Evolutionary conservation across 202 grass and related monocot genomes (phyloP).

Genomic region (Elaeis oleifera): DNA sequence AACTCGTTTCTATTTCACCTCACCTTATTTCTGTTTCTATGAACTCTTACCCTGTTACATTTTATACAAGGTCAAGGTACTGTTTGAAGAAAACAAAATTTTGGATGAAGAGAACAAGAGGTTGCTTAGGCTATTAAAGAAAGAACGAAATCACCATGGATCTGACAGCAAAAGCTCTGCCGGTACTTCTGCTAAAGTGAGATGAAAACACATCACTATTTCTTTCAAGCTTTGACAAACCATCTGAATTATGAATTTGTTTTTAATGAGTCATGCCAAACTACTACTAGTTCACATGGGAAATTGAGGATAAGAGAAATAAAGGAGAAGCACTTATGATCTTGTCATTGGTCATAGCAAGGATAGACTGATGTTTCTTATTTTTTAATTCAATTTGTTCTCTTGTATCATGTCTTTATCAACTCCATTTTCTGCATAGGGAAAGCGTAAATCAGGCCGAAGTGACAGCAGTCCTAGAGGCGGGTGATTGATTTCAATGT

Average conservation of each 20-base stretch:
- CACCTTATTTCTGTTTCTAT: conserved; percentile 11
- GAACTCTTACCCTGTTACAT: background rate
- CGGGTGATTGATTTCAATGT: background rate
- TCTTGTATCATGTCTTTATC: background rate
- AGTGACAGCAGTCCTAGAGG: background rate
- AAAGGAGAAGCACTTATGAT: no score
- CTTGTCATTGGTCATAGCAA: no score
- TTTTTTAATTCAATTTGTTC: no score
- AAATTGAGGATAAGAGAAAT: no score
- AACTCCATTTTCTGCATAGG: conserved; percentile 20
- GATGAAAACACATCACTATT: conserved; percentile 12
- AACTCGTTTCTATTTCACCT: conserved; percentile 5
- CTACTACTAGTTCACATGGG: background rate
- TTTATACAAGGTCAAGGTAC: background rate
- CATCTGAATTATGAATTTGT: background rate
- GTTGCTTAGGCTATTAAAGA: background rate
- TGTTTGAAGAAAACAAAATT: background rate
- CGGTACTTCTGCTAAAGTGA: conserved; percentile 56
- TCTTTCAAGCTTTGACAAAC: background rate
- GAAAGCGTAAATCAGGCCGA: conserved; percentile 63
- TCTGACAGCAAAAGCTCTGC: conserved; percentile 27
- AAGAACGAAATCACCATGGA: background rate
- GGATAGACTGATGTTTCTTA: no score
- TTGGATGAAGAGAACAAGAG: conserved; percentile 5
- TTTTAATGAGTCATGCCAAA: background rate